A percentile compares a stretch with the other conserved stretches of the same genome.
Evolutionary conservation across 2,329 filamentous ascomycete genomes (phyloP).

Genomic region (Myotisia sp.): DNA sequence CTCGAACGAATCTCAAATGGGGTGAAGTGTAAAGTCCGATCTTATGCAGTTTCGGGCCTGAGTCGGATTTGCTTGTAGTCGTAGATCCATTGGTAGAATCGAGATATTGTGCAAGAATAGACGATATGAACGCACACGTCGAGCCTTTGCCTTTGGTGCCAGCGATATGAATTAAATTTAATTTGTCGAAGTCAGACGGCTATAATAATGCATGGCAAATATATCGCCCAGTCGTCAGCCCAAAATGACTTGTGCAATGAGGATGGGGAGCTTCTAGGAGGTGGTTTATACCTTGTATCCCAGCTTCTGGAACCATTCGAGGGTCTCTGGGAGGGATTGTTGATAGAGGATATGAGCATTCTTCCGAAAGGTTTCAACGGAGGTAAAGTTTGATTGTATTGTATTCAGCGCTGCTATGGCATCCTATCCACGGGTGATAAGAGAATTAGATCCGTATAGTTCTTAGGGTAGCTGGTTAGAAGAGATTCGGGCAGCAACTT

Average conservation of each 20-base stretch:
- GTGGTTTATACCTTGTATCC: slow-evolving; percentile 61
- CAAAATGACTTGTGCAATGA: neutral
- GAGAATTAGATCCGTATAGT: no score
- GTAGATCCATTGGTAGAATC: slow-evolving; percentile 19
- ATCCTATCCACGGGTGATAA: no score
- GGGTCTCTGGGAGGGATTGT: slow-evolving; percentile 66
- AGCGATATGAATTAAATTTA: slow-evolving; percentile 65
- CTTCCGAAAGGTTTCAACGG: slow-evolving; percentile 63
- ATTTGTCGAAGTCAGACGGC: slow-evolving; percentile 46
- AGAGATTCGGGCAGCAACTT: no score
- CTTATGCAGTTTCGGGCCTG: slow-evolving; percentile 32
- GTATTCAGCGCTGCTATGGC: slow-evolving; percentile 62
- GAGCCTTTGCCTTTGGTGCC: slow-evolving; percentile 93
- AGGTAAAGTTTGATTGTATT: slow-evolving; percentile 64
- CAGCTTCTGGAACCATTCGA: slow-evolving; percentile 59
- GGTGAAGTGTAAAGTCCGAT: slow-evolving; percentile 76
- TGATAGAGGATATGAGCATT: slow-evolving; percentile 60
- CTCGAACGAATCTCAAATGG: slow-evolving; percentile 67
- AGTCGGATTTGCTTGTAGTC: slow-evolving; percentile 17
- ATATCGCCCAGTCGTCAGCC: neutral
- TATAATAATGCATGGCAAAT: slow-evolving; percentile 17
- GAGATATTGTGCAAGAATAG: slow-evolving; percentile 55
- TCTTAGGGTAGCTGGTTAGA: no score
- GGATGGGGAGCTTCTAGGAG: slow-evolving; percentile 10
- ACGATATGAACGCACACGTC: slow-evolving; percentile 68